Evolutionary conservation across 306 rosid genomes (phyloP).

Genomic region (Echinosophora koreensis): DNA sequence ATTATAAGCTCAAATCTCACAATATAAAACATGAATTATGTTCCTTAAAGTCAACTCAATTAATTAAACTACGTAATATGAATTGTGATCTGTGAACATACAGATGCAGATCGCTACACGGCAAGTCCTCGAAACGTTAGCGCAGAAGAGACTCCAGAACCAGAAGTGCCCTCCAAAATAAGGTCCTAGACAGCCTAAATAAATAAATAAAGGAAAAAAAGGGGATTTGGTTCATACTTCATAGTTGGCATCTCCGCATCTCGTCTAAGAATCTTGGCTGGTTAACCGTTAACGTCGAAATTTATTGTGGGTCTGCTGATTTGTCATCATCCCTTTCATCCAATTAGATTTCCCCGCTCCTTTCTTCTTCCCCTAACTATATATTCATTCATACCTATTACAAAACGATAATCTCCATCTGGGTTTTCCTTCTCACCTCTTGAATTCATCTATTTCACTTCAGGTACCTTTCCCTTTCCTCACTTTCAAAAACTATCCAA

Average conservation of each 20-base stretch:
- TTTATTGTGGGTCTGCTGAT: neutral
- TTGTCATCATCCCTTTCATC: neutral
- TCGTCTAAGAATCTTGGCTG: constrained; percentile 30
- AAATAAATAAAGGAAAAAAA: neutral
- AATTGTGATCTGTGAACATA: no score
- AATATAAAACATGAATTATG: no score
- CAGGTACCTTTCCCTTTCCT: neutral
- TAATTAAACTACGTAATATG: no score
- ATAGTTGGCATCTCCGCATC: constrained; percentile 48
- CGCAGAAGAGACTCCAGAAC: no score
- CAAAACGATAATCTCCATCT: neutral
- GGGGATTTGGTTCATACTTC: neutral
- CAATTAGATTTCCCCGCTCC: neutral
- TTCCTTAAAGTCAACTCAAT: no score
- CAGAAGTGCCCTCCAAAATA: no score
- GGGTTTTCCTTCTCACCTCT: neutral
- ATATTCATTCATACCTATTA: neutral
- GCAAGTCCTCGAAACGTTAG: no score
- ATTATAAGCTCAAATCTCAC: no score
- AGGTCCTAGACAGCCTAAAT: no score
- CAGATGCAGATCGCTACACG: no score
- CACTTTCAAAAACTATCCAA: neutral
- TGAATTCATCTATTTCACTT: constrained; percentile 1
- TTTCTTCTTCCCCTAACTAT: neutral
- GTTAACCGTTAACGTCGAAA: constrained; percentile 24